Base-by-base conservation (phyloP, 2,329 filamentous ascomycete species). In the Epichloe festucae region DNA sequence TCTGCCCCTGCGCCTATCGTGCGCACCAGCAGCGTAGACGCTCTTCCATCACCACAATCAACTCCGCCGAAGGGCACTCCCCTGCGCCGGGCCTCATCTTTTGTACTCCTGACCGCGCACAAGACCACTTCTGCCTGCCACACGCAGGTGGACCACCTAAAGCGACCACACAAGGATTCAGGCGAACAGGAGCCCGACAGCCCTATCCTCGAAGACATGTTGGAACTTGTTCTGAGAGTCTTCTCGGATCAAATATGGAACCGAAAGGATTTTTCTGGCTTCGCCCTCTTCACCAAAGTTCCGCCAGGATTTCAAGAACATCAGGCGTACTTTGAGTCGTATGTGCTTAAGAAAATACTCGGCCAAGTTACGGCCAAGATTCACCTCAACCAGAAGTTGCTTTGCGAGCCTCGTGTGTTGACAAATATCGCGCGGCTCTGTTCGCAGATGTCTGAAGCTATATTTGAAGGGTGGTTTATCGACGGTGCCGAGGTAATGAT, bases 401-500 rank as follows among this genome's bases (percentile, higher is more conserved):
- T 97, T 2, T 79, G 81, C 52, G 90, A 97, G 63, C 87, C 93
- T 1, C 82, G 85, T 54, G 79, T 94, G 1, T 72, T 98, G 48
- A 91, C 85, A 4, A 98, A 98, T 58, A 74, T 98, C 62, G 84
- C 86, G 1, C 81, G 89, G 12, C 85, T 96, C 56, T 81, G 84
- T 35, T 73, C 79, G 3, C 88, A 97, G 62, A 78, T 97, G 64
- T 81, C 85, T 0, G 93, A 98, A 65, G 87, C 89, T 5, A 84
- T 95, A 12, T 96, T 93, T 58, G 93, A 97, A 67, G 93, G 93
- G 15, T 96, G 90, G 88, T 97, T 97, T 62, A 79, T 96, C 56
- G 85, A 93, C 57, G 91, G 91, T 1, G 87, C 87, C 1, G 86
- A 89, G 59, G 76, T 81, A 4, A 78, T 93, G 58, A 76, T 97